These are phyloP conservation scores for Irpex rosettiformis DNA, from an alignment of 1,284 basidiomycete genomes.

Conservation along the genomic window DNA sequence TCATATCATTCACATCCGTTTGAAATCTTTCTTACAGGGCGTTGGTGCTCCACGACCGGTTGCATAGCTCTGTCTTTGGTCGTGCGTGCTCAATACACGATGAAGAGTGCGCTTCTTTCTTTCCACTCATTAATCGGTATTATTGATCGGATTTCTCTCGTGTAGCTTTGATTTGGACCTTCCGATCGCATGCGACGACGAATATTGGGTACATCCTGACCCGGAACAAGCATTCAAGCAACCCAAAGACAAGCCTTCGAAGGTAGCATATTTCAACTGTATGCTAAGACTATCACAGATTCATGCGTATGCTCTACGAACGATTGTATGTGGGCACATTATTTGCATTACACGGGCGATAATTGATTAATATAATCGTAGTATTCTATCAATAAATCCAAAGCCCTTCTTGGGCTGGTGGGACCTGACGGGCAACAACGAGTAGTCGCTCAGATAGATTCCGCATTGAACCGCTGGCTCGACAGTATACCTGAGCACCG, in stretches of 20 bases:
- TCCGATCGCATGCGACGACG: conserved; percentile 69
- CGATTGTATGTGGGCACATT: background rate
- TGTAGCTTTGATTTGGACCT: conserved; percentile 70
- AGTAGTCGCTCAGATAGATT: conserved; percentile 48
- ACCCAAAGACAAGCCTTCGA: conserved; percentile 49
- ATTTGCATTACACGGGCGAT: background rate
- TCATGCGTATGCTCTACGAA: conserved; percentile 52
- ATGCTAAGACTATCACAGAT: conserved; percentile 61
- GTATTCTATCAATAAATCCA: conserved; percentile 51
- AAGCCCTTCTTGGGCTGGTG: conserved; percentile 34
- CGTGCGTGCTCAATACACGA: conserved; percentile 78
- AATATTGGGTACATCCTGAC: conserved; percentile 56
- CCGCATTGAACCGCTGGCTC: conserved; percentile 54
- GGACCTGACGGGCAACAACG: conserved; percentile 42
- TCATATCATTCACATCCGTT: background rate
- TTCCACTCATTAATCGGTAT: background rate
- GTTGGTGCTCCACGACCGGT: conserved; percentile 56
- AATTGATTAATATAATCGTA: conserved; percentile 12
- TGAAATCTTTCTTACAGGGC: conserved; percentile 36
- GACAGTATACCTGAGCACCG: conserved; percentile 46
- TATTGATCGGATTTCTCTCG: background rate
- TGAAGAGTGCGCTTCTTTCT: conserved; percentile 56
- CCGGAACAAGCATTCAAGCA: conserved; percentile 42
- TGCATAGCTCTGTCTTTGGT: conserved; percentile 68
- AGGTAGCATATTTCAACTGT: conserved; percentile 53